Conservation (phyloP, 352 stramenopile genomes). For the Phytophthora syringae region DNA sequence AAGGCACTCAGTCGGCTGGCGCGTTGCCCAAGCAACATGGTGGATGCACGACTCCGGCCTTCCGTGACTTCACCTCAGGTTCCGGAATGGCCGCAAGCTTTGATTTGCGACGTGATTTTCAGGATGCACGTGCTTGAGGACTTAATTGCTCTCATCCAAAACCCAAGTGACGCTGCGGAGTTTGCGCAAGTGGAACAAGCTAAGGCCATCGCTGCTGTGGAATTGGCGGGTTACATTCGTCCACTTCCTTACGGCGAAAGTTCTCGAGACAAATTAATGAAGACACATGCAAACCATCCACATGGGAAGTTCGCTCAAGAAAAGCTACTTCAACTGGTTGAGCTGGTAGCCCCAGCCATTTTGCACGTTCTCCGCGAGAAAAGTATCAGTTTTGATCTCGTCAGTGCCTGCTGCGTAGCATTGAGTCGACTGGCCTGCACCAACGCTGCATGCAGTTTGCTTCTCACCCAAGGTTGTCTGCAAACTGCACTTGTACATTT, state of each 20-base stretch:
- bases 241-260: slow-evolving; percentile 66
- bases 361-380: slow-evolving; percentile 68
- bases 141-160: slow-evolving; percentile 58
- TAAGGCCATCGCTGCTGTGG: slow-evolving; percentile 55
- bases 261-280: slow-evolving; percentile 50
- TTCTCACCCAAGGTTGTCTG: slow-evolving; percentile 62
- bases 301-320: slow-evolving; percentile 50
- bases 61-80: slow-evolving; percentile 58
- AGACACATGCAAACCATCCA: slow-evolving; percentile 21
- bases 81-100: slow-evolving; percentile 56
- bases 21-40: slow-evolving; percentile 47
- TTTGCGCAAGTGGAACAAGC: slow-evolving; percentile 47
- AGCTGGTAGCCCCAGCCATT: slow-evolving; percentile 59
- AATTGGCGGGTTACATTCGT: slow-evolving; percentile 65
- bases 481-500: slow-evolving; percentile 66
- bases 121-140: slow-evolving; percentile 77
- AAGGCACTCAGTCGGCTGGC: slow-evolving; percentile 65
- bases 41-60: slow-evolving; percentile 47
- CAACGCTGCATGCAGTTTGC: slow-evolving; percentile 47
- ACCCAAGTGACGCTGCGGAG: slow-evolving; percentile 56
- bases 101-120: slow-evolving; percentile 71
- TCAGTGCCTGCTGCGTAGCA: slow-evolving; percentile 59
- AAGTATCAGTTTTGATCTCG: slow-evolving; percentile 31
- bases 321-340: slow-evolving; percentile 56
- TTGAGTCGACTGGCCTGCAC: slow-evolving; percentile 72